Evolutionary conservation across 441 rosid species (phyloP).

Genomic region (Pelargonium cotyledonis): DNA sequence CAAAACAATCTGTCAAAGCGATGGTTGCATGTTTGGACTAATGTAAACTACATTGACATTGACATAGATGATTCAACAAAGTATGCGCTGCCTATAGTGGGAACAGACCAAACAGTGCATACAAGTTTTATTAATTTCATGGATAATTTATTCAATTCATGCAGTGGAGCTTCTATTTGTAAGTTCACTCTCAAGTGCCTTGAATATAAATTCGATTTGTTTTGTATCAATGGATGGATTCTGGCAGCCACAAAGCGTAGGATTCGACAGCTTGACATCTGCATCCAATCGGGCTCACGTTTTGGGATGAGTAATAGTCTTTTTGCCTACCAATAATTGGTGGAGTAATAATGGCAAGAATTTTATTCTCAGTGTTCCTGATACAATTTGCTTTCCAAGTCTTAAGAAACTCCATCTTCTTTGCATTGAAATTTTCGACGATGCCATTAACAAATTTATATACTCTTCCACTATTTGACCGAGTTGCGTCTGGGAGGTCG

Average conservation of each 20-base stretch:
- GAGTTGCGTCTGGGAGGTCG: neutral
- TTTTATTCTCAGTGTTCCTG: neutral
- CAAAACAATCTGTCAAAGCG: no score
- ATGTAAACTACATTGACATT: no score
- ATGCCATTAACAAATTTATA: neutral
- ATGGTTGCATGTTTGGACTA: no score
- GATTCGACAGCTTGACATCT: neutral
- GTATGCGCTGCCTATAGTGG: no score
- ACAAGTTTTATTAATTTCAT: neutral
- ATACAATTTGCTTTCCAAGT: neutral
- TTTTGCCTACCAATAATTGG: neutral
- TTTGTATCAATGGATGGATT: neutral
- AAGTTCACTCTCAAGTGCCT: neutral
- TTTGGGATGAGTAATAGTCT: neutral
- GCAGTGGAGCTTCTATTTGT: neutral
- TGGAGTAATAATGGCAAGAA: neutral
- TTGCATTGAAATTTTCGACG: neutral
- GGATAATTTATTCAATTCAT: neutral
- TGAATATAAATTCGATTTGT: neutral
- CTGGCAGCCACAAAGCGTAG: neutral
- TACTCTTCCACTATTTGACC: neutral
- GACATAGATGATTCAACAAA: no score
- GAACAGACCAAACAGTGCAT: neutral
- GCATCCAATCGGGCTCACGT: neutral
- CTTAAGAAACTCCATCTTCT: neutral